Conservation (phyloP, 2,329 filamentous ascomycete species). For the Pestalotiopsis sp. region DNA sequence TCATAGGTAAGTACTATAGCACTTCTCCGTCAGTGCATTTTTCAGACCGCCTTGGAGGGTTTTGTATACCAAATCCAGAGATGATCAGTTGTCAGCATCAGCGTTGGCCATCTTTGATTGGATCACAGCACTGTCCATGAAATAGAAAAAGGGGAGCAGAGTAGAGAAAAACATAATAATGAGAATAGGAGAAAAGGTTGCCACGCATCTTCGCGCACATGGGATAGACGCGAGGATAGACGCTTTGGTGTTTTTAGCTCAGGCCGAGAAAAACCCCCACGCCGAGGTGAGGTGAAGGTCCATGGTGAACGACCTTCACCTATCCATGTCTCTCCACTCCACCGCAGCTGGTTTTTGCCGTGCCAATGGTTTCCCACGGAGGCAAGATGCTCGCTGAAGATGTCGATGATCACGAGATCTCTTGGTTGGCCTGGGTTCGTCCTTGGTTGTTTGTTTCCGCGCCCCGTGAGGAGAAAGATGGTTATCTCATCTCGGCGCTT, state of each 20-base stretch:
- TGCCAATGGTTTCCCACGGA: neutral
- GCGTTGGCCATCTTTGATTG: too few relatives aligned
- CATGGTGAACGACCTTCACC: neutral
- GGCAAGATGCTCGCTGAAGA: neutral
- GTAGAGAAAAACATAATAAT: neutral
- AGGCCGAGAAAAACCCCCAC: neutral
- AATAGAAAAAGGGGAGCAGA: neutral
- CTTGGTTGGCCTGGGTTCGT: neutral
- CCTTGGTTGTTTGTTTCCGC: neutral
- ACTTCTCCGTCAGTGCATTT: too few relatives aligned
- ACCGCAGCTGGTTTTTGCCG: neutral
- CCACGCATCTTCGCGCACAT: neutral
- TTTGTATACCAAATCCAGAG: too few relatives aligned
- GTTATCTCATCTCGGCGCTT: conserved; percentile 4
- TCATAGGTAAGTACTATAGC: too few relatives aligned
- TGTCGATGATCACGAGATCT: neutral
- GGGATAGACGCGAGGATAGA: neutral
- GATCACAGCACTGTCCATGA: neutral
- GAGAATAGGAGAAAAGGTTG: neutral
- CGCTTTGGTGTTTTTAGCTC: neutral
- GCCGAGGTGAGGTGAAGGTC: neutral
- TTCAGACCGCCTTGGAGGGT: too few relatives aligned
- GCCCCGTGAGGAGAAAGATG: neutral
- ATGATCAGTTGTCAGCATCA: too few relatives aligned
- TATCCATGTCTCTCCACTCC: neutral